These are phyloP conservation scores for Chaetomium tenue DNA, from an alignment of 495 filamentous ascomycete genomes.

Conservation along the genomic window DNA sequence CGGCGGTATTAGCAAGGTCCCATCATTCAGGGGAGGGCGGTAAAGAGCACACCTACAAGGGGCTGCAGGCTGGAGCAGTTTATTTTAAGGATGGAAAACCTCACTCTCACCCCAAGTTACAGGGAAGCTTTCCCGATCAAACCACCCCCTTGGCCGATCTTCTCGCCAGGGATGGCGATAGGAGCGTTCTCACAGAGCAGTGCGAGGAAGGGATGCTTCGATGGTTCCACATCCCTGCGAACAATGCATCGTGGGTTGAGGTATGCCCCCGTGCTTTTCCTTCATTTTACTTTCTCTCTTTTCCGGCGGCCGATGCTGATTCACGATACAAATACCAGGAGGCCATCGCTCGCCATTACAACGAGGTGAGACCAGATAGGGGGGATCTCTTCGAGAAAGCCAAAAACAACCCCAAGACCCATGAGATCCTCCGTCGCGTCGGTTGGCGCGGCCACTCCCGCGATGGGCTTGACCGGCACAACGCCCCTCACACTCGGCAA, in stretches of 20 bases:
- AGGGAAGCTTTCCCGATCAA: slow-evolving; percentile 23
- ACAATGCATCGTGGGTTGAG: slow-evolving; percentile 23
- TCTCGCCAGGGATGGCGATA: slow-evolving; percentile 17
- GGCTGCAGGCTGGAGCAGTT: slow-evolving; percentile 19
- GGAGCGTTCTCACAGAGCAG: slow-evolving; percentile 12
- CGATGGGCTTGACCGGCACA: slow-evolving; percentile 15
- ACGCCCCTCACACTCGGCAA: slow-evolving; percentile 20
- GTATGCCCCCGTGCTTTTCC: too few species aligned
- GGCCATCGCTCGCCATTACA: slow-evolving; percentile 23
- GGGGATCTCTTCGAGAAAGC: slow-evolving; percentile 21
- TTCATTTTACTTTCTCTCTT: background rate
- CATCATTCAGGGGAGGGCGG: background rate
- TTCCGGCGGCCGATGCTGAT: background rate
- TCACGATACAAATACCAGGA: slow-evolving; percentile 1
- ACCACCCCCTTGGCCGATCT: slow-evolving; percentile 18
- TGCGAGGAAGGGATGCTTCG: slow-evolving; percentile 22
- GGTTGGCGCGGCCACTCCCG: slow-evolving; percentile 21
- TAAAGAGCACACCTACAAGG: slow-evolving; percentile 15
- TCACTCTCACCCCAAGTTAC: slow-evolving; percentile 10
- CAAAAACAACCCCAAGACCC: slow-evolving; percentile 18
- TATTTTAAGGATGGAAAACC: slow-evolving; percentile 21
- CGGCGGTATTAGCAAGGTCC: background rate
- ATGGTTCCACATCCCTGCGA: slow-evolving; percentile 23
- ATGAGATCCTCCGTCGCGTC: slow-evolving; percentile 22
- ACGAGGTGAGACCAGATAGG: slow-evolving; percentile 19